phyloP scores from a whole-genome alignment of 345 rosid genomes.

The Populus tremula region DNA sequence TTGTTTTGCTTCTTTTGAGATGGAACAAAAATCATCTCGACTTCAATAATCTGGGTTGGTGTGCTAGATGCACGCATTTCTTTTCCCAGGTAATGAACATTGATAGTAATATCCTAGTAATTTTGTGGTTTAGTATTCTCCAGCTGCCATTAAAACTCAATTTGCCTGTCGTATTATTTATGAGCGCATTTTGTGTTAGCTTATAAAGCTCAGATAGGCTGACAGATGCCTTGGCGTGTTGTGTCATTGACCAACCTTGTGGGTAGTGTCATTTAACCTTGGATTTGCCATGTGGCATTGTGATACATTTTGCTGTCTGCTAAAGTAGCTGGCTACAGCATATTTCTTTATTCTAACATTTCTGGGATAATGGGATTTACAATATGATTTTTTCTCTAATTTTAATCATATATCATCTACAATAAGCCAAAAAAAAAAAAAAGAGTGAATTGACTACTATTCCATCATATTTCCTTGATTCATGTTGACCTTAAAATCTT shows the following conservation, averaged over 20 bases:
- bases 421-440: not conserved
- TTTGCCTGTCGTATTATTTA: not conserved
- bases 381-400: not conserved
- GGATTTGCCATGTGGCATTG: not conserved
- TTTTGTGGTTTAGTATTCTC: no score
- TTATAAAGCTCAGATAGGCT: not conserved
- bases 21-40: not conserved
- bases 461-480: not conserved
- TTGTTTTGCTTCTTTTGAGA: not conserved
- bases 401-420: not conserved
- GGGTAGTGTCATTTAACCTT: not conserved
- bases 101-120: no score
- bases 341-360: not conserved
- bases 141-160: not conserved
- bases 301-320: not conserved
- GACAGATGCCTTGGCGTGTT: not conserved
- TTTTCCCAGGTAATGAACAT: no score
- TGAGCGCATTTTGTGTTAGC: not conserved
- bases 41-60: no score
- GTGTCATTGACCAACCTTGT: no score
- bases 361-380: not conserved
- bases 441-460: not conserved
- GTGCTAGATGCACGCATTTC: no score
- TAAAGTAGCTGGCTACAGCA: not conserved
- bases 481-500: not conserved